Evolutionary conservation across 208 protist species (phyloP).

Genomic region (Leishmania gerbilli): DNA sequence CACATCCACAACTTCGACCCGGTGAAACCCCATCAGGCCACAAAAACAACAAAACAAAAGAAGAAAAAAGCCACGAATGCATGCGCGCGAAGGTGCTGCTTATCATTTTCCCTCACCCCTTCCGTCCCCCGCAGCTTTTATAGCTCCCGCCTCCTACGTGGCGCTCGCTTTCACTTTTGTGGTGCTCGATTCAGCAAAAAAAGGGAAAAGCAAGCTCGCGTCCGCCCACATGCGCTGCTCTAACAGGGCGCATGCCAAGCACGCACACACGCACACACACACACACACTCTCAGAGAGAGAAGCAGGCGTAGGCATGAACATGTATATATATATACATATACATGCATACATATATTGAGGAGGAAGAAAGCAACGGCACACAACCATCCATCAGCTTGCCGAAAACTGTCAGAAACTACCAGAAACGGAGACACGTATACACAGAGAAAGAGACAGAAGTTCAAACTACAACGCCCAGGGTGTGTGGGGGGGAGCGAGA

Average conservation of each 20-base stretch:
- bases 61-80: neutral
- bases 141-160: neutral
- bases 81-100: neutral
- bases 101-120: neutral
- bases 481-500: neutral
- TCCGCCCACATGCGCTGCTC: neutral
- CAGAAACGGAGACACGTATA: neutral
- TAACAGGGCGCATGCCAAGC: neutral
- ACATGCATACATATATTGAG: too few species aligned
- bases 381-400: neutral
- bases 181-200: neutral
- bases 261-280: too few species aligned
- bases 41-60: neutral
- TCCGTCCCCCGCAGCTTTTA: neutral
- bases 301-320: too few species aligned
- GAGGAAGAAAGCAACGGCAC: neutral
- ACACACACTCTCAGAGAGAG: too few species aligned
- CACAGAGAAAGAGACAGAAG: neutral
- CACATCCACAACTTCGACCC: neutral
- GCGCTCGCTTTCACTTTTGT: neutral
- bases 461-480: too few species aligned
- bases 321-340: too few species aligned
- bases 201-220: neutral
- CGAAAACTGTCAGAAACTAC: neutral
- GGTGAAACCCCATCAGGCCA: too few species aligned